Conservation (phyloP, 2,329 filamentous ascomycete genomes). For the Sporothrix brunneoviolacea region DNA sequence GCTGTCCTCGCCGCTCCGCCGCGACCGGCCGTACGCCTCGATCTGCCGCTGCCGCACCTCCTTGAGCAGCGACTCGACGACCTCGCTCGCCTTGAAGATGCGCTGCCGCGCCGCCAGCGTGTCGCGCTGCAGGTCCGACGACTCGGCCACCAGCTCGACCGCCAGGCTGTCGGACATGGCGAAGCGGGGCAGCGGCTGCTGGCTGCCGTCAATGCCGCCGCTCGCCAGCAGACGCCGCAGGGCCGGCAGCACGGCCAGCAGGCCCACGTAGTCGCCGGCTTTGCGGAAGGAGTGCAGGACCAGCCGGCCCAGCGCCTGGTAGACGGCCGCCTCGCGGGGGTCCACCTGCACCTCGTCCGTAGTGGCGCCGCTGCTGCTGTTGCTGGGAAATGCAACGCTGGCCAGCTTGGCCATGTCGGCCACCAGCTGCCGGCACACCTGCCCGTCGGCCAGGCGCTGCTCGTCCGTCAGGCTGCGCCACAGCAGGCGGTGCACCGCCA, state of each 20-base stretch:
- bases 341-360: conserved; percentile 16
- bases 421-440: conserved; percentile 22
- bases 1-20: background rate
- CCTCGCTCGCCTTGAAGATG: conserved; percentile 23
- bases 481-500: conserved; percentile 44
- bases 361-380: background rate
- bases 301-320: conserved; percentile 25
- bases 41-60: conserved; percentile 2
- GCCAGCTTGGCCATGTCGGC: conserved; percentile 26
- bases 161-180: conserved; percentile 25
- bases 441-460: conserved; percentile 17
- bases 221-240: conserved; percentile 24
- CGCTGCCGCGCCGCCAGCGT: conserved; percentile 22
- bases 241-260: conserved; percentile 35
- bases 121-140: conserved; percentile 15
- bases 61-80: conserved; percentile 22
- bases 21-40: background rate
- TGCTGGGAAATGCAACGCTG: background rate
- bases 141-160: conserved; percentile 28
- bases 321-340: conserved; percentile 18
- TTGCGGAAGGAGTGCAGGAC: conserved; percentile 35
- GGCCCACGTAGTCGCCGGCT: conserved; percentile 40
- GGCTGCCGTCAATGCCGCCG: background rate
- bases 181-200: conserved; percentile 17
- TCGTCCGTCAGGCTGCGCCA: background rate